Base-by-base conservation (phyloP, 306 rosid species). In the Vigna nakashimae region DNA sequence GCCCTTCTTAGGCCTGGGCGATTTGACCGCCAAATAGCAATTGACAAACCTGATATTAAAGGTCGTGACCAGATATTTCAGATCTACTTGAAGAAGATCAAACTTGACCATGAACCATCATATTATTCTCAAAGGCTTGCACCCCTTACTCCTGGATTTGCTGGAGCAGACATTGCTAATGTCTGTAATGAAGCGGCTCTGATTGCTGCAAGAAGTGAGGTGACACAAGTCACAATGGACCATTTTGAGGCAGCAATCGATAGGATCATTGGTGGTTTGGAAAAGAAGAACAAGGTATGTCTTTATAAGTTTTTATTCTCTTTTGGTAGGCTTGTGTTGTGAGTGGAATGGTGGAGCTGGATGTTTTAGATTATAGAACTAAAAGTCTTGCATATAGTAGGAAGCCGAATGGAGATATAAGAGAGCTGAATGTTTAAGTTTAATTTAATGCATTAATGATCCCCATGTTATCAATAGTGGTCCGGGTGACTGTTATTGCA, bases 81-180 rank as follows among this genome's bases (percentile, higher is more conserved):
- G 84, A 87, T 95, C 43, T 95, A 95, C 83, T 77, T 95, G 82
- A 91, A 88, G 59, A 95, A 83, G 83, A 86, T 95, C 75, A 95
- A 95, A 84, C 98, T 95, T 78, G 92, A 92, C 79, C 97, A 85
- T 5, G 85, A 86, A 71, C 98, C 98, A 67, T 87, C 93, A 53
- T 95, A 78, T 80, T 95, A 65, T 86, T 95, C 98, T 6, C 96
- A 91, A 63, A 88, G 98, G 86, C 97, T 95, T 67, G 98, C 98
- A 42, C 96, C 98, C 53, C 90, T 92, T 45, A 95, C 98, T n/a
- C 98, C 98, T 43, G 98, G 98, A 72, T 92, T 95, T 89, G 97
- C 98, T 18, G 98, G 98, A 74, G 98, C 98, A 15, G 98, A 92
- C 88, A 95, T 95, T 85, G 98, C 98, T 53, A 95, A 95, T 87